phyloP scores from a whole-genome alignment of 2,329 filamentous ascomycete species.

The Claviceps sp. region DNA sequence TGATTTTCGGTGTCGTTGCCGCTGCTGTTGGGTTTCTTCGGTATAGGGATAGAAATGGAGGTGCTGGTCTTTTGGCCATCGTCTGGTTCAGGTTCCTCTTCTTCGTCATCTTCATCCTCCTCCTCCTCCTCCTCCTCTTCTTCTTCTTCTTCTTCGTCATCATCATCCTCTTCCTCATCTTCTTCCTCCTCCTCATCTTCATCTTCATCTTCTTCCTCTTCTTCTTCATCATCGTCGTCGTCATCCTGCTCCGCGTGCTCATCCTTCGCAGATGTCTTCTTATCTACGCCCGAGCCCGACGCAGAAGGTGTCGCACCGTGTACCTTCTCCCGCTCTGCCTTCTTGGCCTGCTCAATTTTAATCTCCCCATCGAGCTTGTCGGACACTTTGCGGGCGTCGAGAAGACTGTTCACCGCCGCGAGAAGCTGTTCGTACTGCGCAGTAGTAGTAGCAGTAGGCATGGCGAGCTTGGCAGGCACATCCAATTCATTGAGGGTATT shows the following conservation, averaged over 20 bases:
- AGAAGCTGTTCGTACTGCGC: slow-evolving; percentile 60
- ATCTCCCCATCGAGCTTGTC: slow-evolving; percentile 68
- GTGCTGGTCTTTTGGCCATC: slow-evolving; percentile 1
- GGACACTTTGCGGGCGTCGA: slow-evolving; percentile 60
- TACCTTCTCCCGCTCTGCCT: slow-evolving; percentile 35
- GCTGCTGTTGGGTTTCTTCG: slow-evolving; percentile 11
- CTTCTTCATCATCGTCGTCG: too few relatives aligned
- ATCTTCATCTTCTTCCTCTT: too few relatives aligned
- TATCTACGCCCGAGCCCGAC: neutral
- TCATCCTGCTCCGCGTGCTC: slow-evolving; percentile 6
- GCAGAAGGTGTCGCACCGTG: slow-evolving; percentile 3
- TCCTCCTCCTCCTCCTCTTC: too few relatives aligned
- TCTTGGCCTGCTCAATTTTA: slow-evolving; percentile 44
- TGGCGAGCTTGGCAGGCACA: slow-evolving; percentile 53
- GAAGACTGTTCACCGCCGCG: slow-evolving; percentile 49
- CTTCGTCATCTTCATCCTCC: too few relatives aligned
- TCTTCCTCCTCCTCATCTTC: too few relatives aligned
- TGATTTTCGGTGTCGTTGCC: slow-evolving; percentile 5
- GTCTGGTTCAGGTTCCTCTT: slow-evolving; percentile 4
- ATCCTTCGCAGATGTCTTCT: neutral
- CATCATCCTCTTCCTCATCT: too few relatives aligned
- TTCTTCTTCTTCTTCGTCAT: too few relatives aligned
- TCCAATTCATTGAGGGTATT: slow-evolving; percentile 60
- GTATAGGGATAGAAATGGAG: neutral
- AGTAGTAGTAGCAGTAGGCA: slow-evolving; percentile 62